Evolutionary conservation across 2,329 filamentous ascomycete species (phyloP), one percentile per base, ranked within the genome.

Genomic region (Aspergillus carbonarius): DNA sequence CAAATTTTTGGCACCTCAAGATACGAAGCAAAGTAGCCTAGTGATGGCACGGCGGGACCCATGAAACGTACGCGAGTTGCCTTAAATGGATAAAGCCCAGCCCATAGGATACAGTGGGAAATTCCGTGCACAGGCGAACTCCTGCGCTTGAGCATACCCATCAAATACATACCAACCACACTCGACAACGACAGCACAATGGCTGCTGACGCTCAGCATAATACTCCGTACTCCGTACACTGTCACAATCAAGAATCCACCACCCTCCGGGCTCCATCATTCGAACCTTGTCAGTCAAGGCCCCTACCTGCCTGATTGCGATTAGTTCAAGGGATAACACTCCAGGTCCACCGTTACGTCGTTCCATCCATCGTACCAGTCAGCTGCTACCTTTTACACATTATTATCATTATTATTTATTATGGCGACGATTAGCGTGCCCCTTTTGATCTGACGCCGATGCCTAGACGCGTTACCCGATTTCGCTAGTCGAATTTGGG

Each of bases 381-480:
- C 44, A 48, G 44, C 27, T 48, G 44, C 44, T 48, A 15, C 44
- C 27, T 48, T 32, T 48, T 48, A 48, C 44, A 48, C 23, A 83
- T 98, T 93, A 88, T 93, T 97, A 77, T 30, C 30, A 30, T 30
- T 47, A 47, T 46, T 15, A 15, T 12, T 30, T 25, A 48, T 48
- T 30, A 30, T 27, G 44, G 25, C 5, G 25, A 47, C 15, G 44
- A 17, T 47, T 48, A 48, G 32, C 10, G 23, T 30, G 39, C 39
- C 39, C 39, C 39, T 42, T 13, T 18, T 18, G 39, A 42, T 13
- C 39, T 18, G 44, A 25, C 44, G 25, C 44, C 25, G 44, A 32
- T 23, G 17, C 44, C 44, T 30, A 30, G 25, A 17, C 42, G 42
- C 42, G 23, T 20, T 30, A 47, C 23, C 42, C 42, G 42, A 30